These are phyloP conservation scores for Candida tammaniensis DNA, from an alignment of 805 yeast species.

Conservation along the genomic window DNA sequence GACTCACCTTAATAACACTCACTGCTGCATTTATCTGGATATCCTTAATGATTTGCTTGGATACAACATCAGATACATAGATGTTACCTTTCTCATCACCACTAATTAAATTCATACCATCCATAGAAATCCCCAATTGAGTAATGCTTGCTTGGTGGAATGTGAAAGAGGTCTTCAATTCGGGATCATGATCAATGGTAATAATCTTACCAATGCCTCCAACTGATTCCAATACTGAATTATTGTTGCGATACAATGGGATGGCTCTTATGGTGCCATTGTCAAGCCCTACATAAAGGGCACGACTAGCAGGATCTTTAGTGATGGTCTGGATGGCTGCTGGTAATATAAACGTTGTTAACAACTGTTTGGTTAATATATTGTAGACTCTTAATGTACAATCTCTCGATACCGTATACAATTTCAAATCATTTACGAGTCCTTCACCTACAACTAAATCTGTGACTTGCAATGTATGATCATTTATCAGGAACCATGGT, in stretches of 20 bases:
- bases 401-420: slow-evolving; percentile 72
- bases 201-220: slow-evolving; percentile 56
- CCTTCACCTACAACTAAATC: slow-evolving; percentile 51
- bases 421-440: slow-evolving; percentile 52
- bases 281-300: slow-evolving; percentile 64
- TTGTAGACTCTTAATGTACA: slow-evolving; percentile 73
- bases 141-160: slow-evolving; percentile 53
- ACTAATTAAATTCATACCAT: slow-evolving; percentile 67
- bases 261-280: slow-evolving; percentile 61
- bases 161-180: slow-evolving; percentile 49
- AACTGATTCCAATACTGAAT: slow-evolving; percentile 50
- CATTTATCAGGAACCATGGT: slow-evolving; percentile 59
- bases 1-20: slow-evolving; percentile 24
- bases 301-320: slow-evolving; percentile 77
- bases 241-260: slow-evolving; percentile 43
- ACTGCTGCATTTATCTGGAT: slow-evolving; percentile 41
- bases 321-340: slow-evolving; percentile 54
- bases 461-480: slow-evolving; percentile 56
- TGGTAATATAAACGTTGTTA: slow-evolving; percentile 73
- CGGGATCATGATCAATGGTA: slow-evolving; percentile 51
- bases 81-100: slow-evolving; percentile 77
- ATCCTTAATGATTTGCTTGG: slow-evolving; percentile 66
- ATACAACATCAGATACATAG: slow-evolving; percentile 62
- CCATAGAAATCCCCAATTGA: slow-evolving; percentile 59
- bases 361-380: slow-evolving; percentile 40